phyloP scores from a whole-genome alignment of 2,329 filamentous ascomycete species.

The Fusarium torreyae region DNA sequence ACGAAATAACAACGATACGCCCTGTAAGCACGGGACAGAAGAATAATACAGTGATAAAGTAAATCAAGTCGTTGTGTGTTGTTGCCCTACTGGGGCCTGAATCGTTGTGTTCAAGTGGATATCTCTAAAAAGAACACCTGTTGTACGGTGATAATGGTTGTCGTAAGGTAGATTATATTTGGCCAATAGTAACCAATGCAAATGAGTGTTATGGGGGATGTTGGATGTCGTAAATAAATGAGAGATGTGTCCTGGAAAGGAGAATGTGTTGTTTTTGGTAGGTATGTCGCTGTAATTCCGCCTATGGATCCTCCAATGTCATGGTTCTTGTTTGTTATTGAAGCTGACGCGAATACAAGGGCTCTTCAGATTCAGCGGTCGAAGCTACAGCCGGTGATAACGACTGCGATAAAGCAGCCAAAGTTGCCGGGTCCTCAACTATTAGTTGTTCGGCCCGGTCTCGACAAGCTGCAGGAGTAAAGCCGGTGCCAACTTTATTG shows the following conservation, averaged over 20 bases:
- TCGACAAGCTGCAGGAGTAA: slow-evolving; percentile 88
- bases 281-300: slow-evolving; percentile 22
- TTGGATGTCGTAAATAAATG: slow-evolving; percentile 20
- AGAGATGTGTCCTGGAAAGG: slow-evolving; percentile 4
- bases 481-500: slow-evolving; percentile 90
- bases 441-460: slow-evolving; percentile 80
- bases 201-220: slow-evolving; percentile 27
- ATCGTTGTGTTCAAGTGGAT: slow-evolving; percentile 37
- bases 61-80: slow-evolving; percentile 42
- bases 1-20: slow-evolving; percentile 38
- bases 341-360: slow-evolving; percentile 64
- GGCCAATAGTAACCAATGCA: slow-evolving; percentile 13
- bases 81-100: slow-evolving; percentile 42
- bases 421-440: slow-evolving; percentile 59
- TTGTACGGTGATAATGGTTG: slow-evolving; percentile 26
- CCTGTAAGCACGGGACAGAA: slow-evolving; percentile 46
- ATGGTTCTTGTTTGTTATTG: slow-evolving; percentile 58
- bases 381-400: slow-evolving; percentile 63
- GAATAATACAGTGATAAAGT: slow-evolving; percentile 40
- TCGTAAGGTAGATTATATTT: slow-evolving; percentile 13
- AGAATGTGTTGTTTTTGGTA: slow-evolving; percentile 22
- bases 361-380: slow-evolving; percentile 45
- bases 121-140: slow-evolving; percentile 31
- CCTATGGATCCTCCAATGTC: slow-evolving; percentile 24
- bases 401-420: slow-evolving; percentile 67